These are phyloP conservation scores for Hypoxylon cercidicola DNA, from an alignment of 495 filamentous ascomycete genomes.

Conservation along the genomic window DNA sequence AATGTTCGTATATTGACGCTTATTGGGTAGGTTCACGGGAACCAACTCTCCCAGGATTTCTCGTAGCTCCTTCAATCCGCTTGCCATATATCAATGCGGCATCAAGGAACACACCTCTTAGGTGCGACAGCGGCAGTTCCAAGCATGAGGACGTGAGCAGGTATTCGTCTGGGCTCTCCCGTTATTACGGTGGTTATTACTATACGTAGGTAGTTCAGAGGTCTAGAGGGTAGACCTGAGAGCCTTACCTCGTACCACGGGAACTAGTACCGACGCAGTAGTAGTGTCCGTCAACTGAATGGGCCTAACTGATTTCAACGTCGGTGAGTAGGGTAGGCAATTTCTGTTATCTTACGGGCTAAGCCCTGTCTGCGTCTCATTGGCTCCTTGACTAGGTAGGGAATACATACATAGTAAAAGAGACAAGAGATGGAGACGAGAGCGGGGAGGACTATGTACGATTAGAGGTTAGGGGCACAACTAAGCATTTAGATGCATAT, in stretches of 20 bases:
- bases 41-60: constrained; percentile 12
- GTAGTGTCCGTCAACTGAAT: constrained; percentile 25
- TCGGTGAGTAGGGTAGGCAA: constrained; percentile 38
- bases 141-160: constrained; percentile 4
- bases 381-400: constrained; percentile 5
- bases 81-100: constrained; percentile 23
- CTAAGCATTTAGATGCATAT: constrained; percentile 26
- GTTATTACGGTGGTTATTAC: constrained; percentile 4
- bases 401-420: constrained; percentile 17
- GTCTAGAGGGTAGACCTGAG: not conserved
- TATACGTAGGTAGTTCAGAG: not conserved
- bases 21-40: constrained; percentile 24
- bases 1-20: constrained; percentile 17
- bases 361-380: constrained; percentile 11
- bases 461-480: constrained; percentile 11
- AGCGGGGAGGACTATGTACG: constrained; percentile 12
- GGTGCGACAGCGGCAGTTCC: constrained; percentile 38
- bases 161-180: constrained; percentile 8
- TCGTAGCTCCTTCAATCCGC: constrained; percentile 14
- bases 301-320: constrained; percentile 25
- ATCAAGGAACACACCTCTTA: constrained; percentile 22
- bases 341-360: constrained; percentile 37
- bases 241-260: constrained; percentile 1
- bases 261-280: constrained; percentile 30
- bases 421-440: not conserved